phyloP scores from a whole-genome alignment of 768 basidiomycete genomes.

The Grammothele lineata region DNA sequence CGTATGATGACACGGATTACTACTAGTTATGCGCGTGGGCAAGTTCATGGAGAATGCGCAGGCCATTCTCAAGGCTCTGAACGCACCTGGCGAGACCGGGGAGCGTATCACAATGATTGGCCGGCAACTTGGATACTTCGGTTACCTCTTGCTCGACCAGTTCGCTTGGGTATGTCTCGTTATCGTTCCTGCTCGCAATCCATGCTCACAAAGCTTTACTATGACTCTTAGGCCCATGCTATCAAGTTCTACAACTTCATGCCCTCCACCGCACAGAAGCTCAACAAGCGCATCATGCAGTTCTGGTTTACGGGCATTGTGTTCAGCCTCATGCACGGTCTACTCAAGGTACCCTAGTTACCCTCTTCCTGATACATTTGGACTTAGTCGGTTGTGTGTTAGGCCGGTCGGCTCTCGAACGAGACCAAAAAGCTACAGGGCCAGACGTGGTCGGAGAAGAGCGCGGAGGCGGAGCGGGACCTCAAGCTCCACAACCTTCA shows the following conservation, averaged over 20 bases:
- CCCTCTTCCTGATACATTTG: too few relatives aligned
- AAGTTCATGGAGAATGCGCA: constrained; percentile 95
- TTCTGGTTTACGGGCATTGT: constrained; percentile 89
- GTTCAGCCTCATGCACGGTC: constrained; percentile 68
- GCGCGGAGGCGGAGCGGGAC: constrained; percentile 63
- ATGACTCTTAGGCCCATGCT: constrained; percentile 42
- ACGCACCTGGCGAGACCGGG: constrained; percentile 47
- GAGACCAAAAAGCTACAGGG: constrained; percentile 52
- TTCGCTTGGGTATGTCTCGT: constrained; percentile 84
- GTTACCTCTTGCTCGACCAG: constrained; percentile 79
- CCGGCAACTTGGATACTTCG: constrained; percentile 85
- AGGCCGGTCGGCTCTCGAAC: constrained; percentile 60
- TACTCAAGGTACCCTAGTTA: constrained; percentile 65
- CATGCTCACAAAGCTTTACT: too few relatives aligned
- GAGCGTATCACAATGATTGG: constrained; percentile 79
- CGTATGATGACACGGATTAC: background rate
- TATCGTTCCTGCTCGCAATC: background rate
- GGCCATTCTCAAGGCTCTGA: constrained; percentile 71
- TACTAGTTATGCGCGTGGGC: constrained; percentile 82
- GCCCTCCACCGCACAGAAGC: constrained; percentile 55
- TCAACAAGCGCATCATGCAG: constrained; percentile 66
- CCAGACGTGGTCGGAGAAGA: constrained; percentile 56
- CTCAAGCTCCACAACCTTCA: constrained; percentile 56
- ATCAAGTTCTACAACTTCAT: constrained; percentile 60
- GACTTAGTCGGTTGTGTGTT: too few relatives aligned